Conservation (phyloP, 2,329 filamentous ascomycete genomes). For the Colletotrichum horii region DNA sequence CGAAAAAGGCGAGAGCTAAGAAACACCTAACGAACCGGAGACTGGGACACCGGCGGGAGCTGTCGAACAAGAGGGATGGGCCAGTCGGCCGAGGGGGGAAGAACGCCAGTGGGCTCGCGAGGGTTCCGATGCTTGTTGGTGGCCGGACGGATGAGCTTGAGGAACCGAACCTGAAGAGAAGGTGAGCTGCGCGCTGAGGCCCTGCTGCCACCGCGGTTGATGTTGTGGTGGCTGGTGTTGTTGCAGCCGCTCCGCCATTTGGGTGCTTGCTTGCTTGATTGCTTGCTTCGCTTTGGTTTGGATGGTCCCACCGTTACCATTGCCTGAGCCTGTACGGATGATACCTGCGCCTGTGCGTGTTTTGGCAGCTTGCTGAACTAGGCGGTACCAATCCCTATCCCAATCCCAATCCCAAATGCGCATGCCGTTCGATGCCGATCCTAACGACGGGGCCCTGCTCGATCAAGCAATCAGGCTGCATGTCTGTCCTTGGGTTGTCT, state of each 20-base stretch:
- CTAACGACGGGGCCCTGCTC: constrained; percentile 13
- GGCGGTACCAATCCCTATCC: neutral
- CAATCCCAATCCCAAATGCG: constrained; percentile 2
- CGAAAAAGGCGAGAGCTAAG: neutral
- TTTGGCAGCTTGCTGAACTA: constrained; percentile 3
- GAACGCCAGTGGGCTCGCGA: neutral
- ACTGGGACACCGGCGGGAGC: constrained; percentile 4
- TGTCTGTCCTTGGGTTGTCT: constrained; percentile 15
- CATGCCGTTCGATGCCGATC: constrained; percentile 18
- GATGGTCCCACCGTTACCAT: neutral
- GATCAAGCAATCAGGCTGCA: constrained; percentile 21
- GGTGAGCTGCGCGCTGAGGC: neutral
- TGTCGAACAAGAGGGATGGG: neutral
- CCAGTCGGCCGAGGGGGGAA: neutral
- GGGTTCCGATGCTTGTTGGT: constrained; percentile 11
- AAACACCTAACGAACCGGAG: neutral
- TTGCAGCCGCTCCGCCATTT: neutral
- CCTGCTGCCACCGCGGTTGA: neutral
- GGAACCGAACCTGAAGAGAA: neutral
- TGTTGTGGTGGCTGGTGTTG: neutral
- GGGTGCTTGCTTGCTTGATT: neutral
- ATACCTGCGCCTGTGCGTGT: constrained; percentile 10
- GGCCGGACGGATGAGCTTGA: constrained; percentile 2
- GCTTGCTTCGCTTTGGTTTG: neutral
- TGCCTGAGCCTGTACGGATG: constrained; percentile 3